phyloP scores from a whole-genome alignment of 495 filamentous ascomycete species.

The Evernia prunastri region DNA sequence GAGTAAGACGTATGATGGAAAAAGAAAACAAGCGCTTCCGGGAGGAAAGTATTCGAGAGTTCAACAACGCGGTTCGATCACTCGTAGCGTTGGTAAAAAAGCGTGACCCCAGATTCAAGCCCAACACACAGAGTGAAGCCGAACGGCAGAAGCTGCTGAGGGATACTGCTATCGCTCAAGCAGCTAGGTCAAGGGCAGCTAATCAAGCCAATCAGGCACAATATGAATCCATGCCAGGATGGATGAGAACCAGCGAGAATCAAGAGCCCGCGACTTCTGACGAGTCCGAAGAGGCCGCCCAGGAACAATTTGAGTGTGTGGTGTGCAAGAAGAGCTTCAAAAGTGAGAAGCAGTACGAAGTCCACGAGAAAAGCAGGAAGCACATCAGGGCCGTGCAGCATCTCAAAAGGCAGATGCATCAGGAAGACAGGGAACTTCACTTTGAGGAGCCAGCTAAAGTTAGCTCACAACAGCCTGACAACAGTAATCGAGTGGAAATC shows the following conservation, averaged over 20 bases:
- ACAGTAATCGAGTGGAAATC: neutral
- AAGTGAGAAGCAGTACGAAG: constrained; percentile 82
- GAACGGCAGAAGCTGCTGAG: constrained; percentile 74
- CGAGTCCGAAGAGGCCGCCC: constrained; percentile 39
- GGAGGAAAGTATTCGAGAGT: constrained; percentile 75
- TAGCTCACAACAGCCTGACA: neutral
- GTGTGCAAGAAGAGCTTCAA: constrained; percentile 90
- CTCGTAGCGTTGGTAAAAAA: constrained; percentile 89
- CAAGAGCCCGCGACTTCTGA: constrained; percentile 55
- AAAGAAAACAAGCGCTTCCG: constrained; percentile 88
- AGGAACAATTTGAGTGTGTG: constrained; percentile 75
- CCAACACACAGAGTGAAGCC: constrained; percentile 62
- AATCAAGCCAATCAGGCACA: constrained; percentile 65
- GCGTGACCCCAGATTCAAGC: constrained; percentile 76
- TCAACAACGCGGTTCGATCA: constrained; percentile 85
- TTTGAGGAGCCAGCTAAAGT: constrained; percentile 33
- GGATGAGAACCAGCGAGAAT: constrained; percentile 56
- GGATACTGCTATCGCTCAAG: constrained; percentile 74
- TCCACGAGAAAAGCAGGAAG: constrained; percentile 96
- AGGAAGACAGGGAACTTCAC: constrained; percentile 58
- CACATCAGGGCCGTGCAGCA: constrained; percentile 79
- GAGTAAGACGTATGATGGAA: constrained; percentile 78
- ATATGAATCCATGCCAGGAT: constrained; percentile 60
- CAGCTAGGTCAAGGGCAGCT: constrained; percentile 73
- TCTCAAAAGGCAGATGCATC: constrained; percentile 72